Evolutionary conservation across 2,329 filamentous ascomycete species (phyloP), one percentile per base, ranked within the genome.

Genomic region (Hymenoscyphus repandus): DNA sequence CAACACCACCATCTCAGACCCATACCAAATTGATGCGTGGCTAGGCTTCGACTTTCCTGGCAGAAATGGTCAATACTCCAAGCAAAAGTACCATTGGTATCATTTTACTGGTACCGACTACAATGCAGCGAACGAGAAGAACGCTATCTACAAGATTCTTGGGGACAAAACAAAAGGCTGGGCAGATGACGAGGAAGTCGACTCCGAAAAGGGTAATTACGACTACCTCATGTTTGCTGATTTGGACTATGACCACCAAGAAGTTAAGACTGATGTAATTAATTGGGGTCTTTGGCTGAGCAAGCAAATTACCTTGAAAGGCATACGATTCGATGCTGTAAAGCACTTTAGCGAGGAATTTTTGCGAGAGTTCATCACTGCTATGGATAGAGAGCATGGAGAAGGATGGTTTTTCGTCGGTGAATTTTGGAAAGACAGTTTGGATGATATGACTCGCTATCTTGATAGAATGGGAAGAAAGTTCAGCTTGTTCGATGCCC

Each of bases 201-300:
- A 77, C 17, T 73, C 57, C 9, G 72, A 86, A 64, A 76, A 81
- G 56, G 85, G 85, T 6, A 89, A 89, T 61, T 82, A 78, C 38
- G 80, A 84, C 64, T 88, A 82, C 62, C 74, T 88, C 13, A 87
- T 89, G 82, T 88, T 86, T 58, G 80, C 82, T 5, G 81, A 89
- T 64, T 66, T 89, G 36, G 84, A 88, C 65, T 85, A 85, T 64
- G 67, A 70, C 2, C 76, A 86, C 51, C 72, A 74, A 0, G 84
- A 86, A 58, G 85, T 88, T 9, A 72, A 74, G 32, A 66, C 75
- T 3, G 86, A 89, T 56, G 75, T 88, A 3, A 71, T 83, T 48
- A 72, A 75, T 45, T 89, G 85, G 86, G 82, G 80, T 1, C 69
- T 76, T 4, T 90, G 86, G 86, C 73, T 90, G 50, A 75, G 77